Percentiles rank a stretch among this genome's conserved stretches.
These are phyloP conservation scores for Suillus weaverae DNA, from an alignment of 768 basidiomycete species.

Conservation along the genomic window DNA sequence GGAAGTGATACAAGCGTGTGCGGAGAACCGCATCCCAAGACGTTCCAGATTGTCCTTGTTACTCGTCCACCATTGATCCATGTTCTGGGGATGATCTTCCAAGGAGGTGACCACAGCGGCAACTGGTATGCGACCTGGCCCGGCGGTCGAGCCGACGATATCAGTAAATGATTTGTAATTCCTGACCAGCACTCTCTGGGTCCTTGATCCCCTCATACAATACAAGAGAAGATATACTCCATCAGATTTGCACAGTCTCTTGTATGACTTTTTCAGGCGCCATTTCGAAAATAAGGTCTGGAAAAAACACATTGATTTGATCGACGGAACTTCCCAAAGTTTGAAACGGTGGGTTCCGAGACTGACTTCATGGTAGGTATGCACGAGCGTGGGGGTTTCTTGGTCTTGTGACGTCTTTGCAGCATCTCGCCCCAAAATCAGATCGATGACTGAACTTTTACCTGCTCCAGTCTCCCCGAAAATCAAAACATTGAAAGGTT, in stretches of 20 bases:
- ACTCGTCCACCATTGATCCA: slow-evolving; percentile 37
- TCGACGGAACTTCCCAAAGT: background rate
- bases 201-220: slow-evolving; percentile 30
- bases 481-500: background rate
- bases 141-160: background rate
- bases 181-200: slow-evolving; percentile 25
- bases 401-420: background rate
- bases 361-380: background rate
- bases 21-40: slow-evolving; percentile 28
- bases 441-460: background rate
- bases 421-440: background rate
- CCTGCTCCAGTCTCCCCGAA: background rate
- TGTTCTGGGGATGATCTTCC: slow-evolving; percentile 31
- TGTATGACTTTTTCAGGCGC: slow-evolving; percentile 25
- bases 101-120: slow-evolving; percentile 41
- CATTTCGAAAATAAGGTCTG: slow-evolving; percentile 11
- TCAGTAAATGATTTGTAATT: slow-evolving; percentile 26
- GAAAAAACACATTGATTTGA: slow-evolving; percentile 23
- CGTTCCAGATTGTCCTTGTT: slow-evolving; percentile 23
- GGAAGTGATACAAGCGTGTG: slow-evolving; percentile 37
- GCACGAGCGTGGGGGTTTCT: background rate
- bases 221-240: slow-evolving; percentile 33
- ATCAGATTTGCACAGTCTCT: slow-evolving; percentile 23
- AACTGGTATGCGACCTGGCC: slow-evolving; percentile 29
- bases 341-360: background rate